A percentile compares a stretch with the other conserved stretches of the same genome.
phyloP scores from a whole-genome alignment of 1,139 yeast species.

The Yamadazyma dushanensis region DNA sequence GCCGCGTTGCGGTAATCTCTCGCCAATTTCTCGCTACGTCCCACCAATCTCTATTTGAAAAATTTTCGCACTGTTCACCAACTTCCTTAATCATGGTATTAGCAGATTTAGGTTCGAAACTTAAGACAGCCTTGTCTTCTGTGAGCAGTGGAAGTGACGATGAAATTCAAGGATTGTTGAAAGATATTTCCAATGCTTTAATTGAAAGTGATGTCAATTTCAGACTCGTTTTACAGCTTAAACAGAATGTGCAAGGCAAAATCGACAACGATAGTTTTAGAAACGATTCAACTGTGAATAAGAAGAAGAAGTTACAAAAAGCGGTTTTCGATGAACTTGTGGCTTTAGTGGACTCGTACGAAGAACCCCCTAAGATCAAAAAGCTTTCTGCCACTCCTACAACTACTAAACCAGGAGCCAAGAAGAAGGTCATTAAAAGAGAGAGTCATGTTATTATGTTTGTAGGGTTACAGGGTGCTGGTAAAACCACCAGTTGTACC shows the following conservation, averaged over 20 bases:
- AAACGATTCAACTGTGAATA: constrained; percentile 53
- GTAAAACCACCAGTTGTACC: constrained; percentile 97
- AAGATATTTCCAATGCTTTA: constrained; percentile 86
- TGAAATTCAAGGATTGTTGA: constrained; percentile 58
- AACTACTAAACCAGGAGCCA: constrained; percentile 11
- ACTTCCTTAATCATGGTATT: constrained; percentile 63
- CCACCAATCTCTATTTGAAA: not conserved
- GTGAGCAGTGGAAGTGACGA: constrained; percentile 47
- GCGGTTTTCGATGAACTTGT: constrained; percentile 92
- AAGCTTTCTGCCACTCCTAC: constrained; percentile 41
- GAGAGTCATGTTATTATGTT: constrained; percentile 77
- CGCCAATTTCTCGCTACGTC: not conserved
- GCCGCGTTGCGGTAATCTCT: too few relatives aligned
- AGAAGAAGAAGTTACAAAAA: constrained; percentile 81
- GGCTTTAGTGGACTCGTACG: constrained; percentile 70
- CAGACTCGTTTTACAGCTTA: constrained; percentile 71
- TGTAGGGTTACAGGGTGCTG: constrained; percentile 98
- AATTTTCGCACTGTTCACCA: constrained; percentile 4
- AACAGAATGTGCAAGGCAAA: constrained; percentile 68
- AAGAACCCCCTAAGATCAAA: constrained; percentile 80
- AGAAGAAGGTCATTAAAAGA: constrained; percentile 24
- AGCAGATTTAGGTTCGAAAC: constrained; percentile 89
- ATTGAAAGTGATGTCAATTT: constrained; percentile 92
- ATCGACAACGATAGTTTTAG: constrained; percentile 49
- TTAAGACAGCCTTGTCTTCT: constrained; percentile 71